phyloP scores from a whole-genome alignment of 208 protist genomes.

The Novymonas esmeraldas region DNA sequence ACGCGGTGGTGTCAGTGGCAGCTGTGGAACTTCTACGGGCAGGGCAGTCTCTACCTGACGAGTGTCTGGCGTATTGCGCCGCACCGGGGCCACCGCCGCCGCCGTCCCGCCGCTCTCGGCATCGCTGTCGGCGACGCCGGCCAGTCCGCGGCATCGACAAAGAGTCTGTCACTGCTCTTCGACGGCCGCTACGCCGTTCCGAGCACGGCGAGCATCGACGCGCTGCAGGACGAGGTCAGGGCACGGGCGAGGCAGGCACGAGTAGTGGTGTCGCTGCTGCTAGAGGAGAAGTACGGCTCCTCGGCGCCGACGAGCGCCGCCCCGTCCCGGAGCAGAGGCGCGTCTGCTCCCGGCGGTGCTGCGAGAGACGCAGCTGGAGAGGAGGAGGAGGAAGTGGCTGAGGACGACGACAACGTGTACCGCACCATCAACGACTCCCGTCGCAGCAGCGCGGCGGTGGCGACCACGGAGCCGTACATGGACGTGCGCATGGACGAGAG shows the following conservation, averaged over 20 bases:
- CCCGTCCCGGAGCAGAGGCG: neutral
- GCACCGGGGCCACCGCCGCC: neutral
- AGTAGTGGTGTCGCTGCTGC: slow-evolving; percentile 21
- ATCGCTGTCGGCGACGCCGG: neutral
- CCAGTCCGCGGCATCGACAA: neutral
- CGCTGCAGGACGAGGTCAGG: neutral
- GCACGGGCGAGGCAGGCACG: slow-evolving; percentile 6
- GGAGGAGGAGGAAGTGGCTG: neutral
- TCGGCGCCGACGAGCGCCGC: neutral
- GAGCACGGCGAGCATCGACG: slow-evolving; percentile 13
- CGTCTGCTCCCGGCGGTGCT: neutral
- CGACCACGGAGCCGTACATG: slow-evolving; percentile 29
- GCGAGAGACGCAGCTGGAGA: neutral
- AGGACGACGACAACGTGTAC: slow-evolving; percentile 8
- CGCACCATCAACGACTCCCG: slow-evolving; percentile 5
- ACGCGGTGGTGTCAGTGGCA: slow-evolving; percentile 45
- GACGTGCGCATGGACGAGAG: slow-evolving; percentile 37
- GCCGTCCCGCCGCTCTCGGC: neutral
- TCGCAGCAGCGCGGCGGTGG: slow-evolving; percentile 16
- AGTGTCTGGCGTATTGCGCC: slow-evolving; percentile 37
- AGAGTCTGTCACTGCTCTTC: slow-evolving; percentile 12
- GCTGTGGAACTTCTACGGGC: slow-evolving; percentile 43
- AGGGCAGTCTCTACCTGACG: slow-evolving; percentile 34
- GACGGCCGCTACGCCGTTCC: slow-evolving; percentile 35
- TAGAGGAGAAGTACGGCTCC: slow-evolving; percentile 15